Evolutionary conservation across 129 eudicot genomes (phyloP).

Genomic region (Artemisia tridentata): DNA sequence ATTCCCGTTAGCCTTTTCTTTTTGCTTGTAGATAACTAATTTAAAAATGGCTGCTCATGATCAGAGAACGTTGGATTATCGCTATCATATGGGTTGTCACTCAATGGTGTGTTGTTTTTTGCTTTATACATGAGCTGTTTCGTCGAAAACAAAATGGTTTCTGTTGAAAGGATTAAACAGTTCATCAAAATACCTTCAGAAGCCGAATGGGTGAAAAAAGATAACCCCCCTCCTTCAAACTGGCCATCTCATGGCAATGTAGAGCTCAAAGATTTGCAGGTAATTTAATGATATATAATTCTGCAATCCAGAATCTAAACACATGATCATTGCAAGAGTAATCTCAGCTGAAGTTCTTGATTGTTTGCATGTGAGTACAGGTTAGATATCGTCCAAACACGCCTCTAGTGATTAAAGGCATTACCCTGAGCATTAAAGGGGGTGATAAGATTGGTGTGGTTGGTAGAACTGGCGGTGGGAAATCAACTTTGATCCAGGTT

Average conservation of each 20-base stretch:
- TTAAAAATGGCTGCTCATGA: conserved; percentile 4
- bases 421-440: conserved; percentile 60
- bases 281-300: conserved; percentile 9
- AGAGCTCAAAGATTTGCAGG: conserved; percentile 71
- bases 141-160: conserved; percentile 75
- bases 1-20: neutral
- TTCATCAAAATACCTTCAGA: conserved; percentile 71
- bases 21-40: neutral
- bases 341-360: neutral
- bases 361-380: conserved; percentile 34
- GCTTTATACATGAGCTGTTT: conserved; percentile 64
- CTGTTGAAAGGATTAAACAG: conserved; percentile 85
- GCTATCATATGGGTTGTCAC: conserved; percentile 78
- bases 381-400: conserved; percentile 74
- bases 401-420: conserved; percentile 70
- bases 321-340: neutral
- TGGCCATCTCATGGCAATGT: conserved; percentile 80
- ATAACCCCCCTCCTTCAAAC: conserved; percentile 51
- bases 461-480: conserved; percentile 92
- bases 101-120: conserved; percentile 47
- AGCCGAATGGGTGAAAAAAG: conserved; percentile 64
- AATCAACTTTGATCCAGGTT: conserved; percentile 79
- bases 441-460: conserved; percentile 86
- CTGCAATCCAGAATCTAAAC: neutral
- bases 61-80: conserved; percentile 77